Evolutionary conservation across 371 early-diverging fungal genomes (phyloP).

Genomic region (Syncephalastrum racemosum): DNA sequence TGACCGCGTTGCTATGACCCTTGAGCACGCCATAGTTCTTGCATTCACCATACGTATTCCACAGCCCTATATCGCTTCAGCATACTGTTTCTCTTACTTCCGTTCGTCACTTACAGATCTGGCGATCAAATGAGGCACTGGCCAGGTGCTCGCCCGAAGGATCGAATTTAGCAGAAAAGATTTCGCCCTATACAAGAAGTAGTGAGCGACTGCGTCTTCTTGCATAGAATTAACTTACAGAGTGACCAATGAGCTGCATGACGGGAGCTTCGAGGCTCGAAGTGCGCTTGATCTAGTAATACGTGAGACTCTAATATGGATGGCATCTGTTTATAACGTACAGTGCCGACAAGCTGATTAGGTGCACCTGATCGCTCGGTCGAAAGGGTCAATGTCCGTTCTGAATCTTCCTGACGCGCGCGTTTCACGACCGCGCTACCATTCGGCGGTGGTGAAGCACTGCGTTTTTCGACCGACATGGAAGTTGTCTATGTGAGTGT

Average conservation of each 20-base stretch:
- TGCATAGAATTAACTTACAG: constrained; percentile 32
- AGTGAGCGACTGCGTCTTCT: constrained; percentile 9
- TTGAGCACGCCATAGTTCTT: constrained; percentile 82
- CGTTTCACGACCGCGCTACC: constrained; percentile 59
- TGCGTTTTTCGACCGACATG: constrained; percentile 49
- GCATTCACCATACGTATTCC: constrained; percentile 92
- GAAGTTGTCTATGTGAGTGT: no score
- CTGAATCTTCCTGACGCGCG: constrained; percentile 40
- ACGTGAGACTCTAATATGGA: neutral
- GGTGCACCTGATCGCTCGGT: constrained; percentile 52
- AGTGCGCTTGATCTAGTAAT: constrained; percentile 70
- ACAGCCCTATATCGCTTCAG: constrained; percentile 61
- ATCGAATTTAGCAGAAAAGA: constrained; percentile 84
- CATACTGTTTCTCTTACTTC: neutral
- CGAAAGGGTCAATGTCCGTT: constrained; percentile 48
- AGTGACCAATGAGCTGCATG: constrained; percentile 84
- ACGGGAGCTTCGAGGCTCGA: constrained; percentile 88
- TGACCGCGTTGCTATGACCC: constrained; percentile 83
- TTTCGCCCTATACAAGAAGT: constrained; percentile 65
- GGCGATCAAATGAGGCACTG: constrained; percentile 80
- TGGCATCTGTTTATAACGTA: constrained; percentile 29
- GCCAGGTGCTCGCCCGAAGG: constrained; percentile 84
- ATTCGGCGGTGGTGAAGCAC: constrained; percentile 37
- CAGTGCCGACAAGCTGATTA: constrained; percentile 62
- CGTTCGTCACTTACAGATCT: constrained; percentile 62